Evolutionary conservation across 2,329 filamentous ascomycete species (phyloP), one percentile per base, ranked within the genome.

Genomic region (Xenoacremonium recifei): DNA sequence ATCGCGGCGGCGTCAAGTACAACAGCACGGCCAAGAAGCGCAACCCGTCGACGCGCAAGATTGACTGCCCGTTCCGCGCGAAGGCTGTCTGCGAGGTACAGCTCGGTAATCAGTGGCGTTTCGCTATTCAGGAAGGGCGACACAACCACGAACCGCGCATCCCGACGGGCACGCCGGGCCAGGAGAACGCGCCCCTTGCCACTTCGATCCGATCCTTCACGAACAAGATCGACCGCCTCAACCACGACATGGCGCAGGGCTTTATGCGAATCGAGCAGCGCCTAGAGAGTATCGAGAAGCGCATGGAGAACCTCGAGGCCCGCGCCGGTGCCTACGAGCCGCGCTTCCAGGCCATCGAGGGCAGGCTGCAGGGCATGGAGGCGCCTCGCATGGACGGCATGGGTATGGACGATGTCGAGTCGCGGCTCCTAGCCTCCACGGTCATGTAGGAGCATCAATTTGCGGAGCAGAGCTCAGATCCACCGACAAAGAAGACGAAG

Each of bases 11-110:
- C 46, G 79, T 82, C 58, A 82, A 82, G 63, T 82, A 82, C 64
- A 80, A 70, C 65, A 82, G 78, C 62, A 82, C 79, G 2, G 79
- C 79, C 6, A 82, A 82, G 70, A 82, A 82, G 66, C 75, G 79
- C 42, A 82, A 80, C 52, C 79, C 79, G 2, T 80, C 76, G 40
- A 82, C 79, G 32, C 77, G 79, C 58, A 82, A 82, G 63, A 77
- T 82, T 41, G 79, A 82, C 59, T 82, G 79, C 42, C 79, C 79
- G 10, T 82, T 79, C 67, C 75, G 77, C 39, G 79, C 79, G 41
- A 82, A 82, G 65, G 79, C 79, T 18, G 79, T 82, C 17, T 82
- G 79, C 48, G 79, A 82, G 56, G 79, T 82, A 6, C 77, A 80
- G 58, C 67, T 82, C 10, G 74, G 74, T 31, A 80, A 82, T 47